Percentiles rank a stretch among this genome's conserved stretches.
Conservation (phyloP, 495 filamentous ascomycete genomes). For the Geopyxis carbonaria region DNA sequence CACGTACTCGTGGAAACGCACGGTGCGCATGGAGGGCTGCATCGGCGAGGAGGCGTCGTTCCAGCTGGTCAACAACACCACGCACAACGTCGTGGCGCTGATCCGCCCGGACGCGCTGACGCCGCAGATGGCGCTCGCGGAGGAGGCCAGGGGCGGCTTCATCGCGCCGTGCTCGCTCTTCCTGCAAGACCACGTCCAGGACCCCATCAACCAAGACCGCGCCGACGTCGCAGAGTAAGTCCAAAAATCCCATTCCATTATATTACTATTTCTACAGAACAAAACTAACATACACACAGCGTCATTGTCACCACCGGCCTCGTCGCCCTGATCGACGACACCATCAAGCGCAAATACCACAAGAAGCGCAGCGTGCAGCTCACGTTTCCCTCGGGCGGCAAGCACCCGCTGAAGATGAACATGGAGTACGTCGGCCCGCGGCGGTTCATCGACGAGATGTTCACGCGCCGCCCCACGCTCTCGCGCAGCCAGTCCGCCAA, state of each 20-base stretch:
- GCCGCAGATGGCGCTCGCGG: slow-evolving; percentile 49
- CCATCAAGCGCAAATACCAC: slow-evolving; percentile 67
- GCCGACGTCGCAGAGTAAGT: slow-evolving; percentile 91
- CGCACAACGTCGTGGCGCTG: slow-evolving; percentile 51
- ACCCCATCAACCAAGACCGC: slow-evolving; percentile 27
- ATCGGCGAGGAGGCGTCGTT: slow-evolving; percentile 49
- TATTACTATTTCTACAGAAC: slow-evolving; percentile 7
- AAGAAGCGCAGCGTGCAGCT: slow-evolving; percentile 42
- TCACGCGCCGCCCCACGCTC: slow-evolving; percentile 41
- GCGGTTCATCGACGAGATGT: slow-evolving; percentile 61
- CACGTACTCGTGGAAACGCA: slow-evolving; percentile 70
- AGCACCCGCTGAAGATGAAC: slow-evolving; percentile 41
- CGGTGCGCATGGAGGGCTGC: slow-evolving; percentile 35
- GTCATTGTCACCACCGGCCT: slow-evolving; percentile 81
- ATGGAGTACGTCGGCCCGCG: slow-evolving; percentile 54
- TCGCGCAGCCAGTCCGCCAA: too few species aligned
- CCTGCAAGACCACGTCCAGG: slow-evolving; percentile 45
- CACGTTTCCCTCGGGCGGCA: slow-evolving; percentile 37
- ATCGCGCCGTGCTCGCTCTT: slow-evolving; percentile 78
- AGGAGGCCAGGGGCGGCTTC: slow-evolving; percentile 72
- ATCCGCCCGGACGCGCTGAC: slow-evolving; percentile 69
- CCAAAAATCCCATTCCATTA: slow-evolving; percentile 10
- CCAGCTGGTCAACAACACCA: slow-evolving; percentile 51
- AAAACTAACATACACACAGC: slow-evolving; percentile 31
- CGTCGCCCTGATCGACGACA: slow-evolving; percentile 80